Conservation (phyloP, 345 rosid genomes). For the Ricinus communis region DNA sequence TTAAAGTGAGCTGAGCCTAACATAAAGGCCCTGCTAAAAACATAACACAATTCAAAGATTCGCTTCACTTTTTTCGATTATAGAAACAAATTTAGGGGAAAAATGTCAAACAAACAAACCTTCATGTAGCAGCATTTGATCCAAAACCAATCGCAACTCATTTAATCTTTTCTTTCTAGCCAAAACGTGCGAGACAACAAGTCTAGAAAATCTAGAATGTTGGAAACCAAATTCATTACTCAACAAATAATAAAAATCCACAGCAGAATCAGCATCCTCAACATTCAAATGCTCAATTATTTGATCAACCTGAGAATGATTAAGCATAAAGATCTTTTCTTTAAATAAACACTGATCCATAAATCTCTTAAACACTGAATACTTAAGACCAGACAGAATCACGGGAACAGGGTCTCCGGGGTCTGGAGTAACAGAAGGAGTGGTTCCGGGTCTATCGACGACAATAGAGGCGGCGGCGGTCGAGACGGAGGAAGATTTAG, state of each 20-base stretch:
- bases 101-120: conserved; percentile 57
- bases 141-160: conserved; percentile 50
- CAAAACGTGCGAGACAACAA: conserved; percentile 55
- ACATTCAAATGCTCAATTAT: conserved; percentile 44
- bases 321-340: conserved; percentile 38
- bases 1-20: not conserved
- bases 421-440: not conserved
- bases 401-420: conserved; percentile 33
- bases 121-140: conserved; percentile 52
- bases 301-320: conserved; percentile 45
- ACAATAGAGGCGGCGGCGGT: not conserved
- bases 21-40: not conserved
- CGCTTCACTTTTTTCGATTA: too few species aligned
- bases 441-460: not conserved
- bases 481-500: conserved; percentile 10
- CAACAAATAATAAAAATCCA: conserved; percentile 52
- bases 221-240: conserved; percentile 50
- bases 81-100: not conserved
- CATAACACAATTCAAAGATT: not conserved
- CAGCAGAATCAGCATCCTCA: conserved; percentile 46
- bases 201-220: conserved; percentile 51
- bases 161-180: conserved; percentile 49
- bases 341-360: conserved; percentile 36
- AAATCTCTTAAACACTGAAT: conserved; percentile 45
- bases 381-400: conserved; percentile 46